phyloP scores from a whole-genome alignment of 2,329 filamentous ascomycete genomes.

The Venturiaceae sp. region DNA sequence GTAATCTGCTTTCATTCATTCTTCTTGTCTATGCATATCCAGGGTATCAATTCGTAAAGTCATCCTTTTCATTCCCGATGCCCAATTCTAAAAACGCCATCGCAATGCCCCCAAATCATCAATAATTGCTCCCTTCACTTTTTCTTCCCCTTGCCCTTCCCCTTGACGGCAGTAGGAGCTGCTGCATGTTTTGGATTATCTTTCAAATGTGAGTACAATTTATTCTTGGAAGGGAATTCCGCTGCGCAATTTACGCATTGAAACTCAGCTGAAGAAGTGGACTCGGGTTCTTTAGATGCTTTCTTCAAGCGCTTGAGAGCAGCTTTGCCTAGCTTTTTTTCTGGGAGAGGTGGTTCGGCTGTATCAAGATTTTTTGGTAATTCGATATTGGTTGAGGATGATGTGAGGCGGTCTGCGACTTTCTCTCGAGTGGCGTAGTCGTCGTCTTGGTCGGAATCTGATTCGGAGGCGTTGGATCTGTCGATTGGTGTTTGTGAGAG shows the following conservation, averaged over 20 bases:
- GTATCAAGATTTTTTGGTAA: constrained; percentile 1
- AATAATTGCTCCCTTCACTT: not conserved
- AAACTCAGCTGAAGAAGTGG: constrained; percentile 31
- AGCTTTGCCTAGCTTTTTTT: constrained; percentile 34
- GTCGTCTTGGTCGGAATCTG: constrained; percentile 13
- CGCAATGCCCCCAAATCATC: not conserved
- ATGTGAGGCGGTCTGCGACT: constrained; percentile 23
- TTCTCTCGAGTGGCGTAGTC: constrained; percentile 26
- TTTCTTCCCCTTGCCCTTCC: constrained; percentile 8
- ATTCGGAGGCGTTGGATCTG: not conserved
- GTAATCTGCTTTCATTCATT: no score
- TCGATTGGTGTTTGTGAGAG: constrained; percentile 7
- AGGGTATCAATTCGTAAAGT: not conserved
- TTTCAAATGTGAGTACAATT: constrained; percentile 64
- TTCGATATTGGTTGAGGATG: constrained; percentile 6
- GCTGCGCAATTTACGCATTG: constrained; percentile 73
- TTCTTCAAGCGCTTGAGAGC: constrained; percentile 37
- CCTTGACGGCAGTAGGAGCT: not conserved
- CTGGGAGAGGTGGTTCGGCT: constrained; percentile 11
- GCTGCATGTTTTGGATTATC: constrained; percentile 51
- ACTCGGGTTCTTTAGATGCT: constrained; percentile 25
- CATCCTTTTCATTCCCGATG: not conserved
- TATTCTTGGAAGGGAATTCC: constrained; percentile 63
- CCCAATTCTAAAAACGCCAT: not conserved
- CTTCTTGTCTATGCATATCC: not conserved